Percentiles rank a stretch among this genome's conserved stretches.
phyloP scores from a whole-genome alignment of 2,329 filamentous ascomycete genomes.

The Leptoxyphium fumago region DNA sequence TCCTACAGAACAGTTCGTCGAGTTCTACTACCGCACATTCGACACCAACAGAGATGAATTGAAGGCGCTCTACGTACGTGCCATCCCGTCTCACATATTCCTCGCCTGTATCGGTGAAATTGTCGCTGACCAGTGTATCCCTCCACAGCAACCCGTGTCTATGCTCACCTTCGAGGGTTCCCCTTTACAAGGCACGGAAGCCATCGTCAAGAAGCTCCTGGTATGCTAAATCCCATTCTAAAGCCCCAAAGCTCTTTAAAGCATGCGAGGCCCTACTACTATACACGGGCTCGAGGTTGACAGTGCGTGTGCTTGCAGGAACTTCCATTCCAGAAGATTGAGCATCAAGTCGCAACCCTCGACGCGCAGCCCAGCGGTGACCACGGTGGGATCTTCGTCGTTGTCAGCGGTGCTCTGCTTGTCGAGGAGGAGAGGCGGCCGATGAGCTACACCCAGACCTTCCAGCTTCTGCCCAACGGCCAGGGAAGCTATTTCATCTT shows the following conservation, averaged over 20 bases:
- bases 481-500: slow-evolving; percentile 65
- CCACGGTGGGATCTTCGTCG: slow-evolving; percentile 60
- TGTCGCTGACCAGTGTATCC: neutral
- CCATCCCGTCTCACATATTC: too few species aligned
- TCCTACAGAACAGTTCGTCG: slow-evolving; percentile 65
- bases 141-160: slow-evolving; percentile 57
- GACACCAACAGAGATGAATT: slow-evolving; percentile 55
- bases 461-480: slow-evolving; percentile 63
- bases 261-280: neutral
- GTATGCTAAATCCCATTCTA: slow-evolving; percentile 36
- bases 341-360: slow-evolving; percentile 60
- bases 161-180: slow-evolving; percentile 86
- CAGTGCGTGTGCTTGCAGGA: slow-evolving; percentile 31
- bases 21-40: slow-evolving; percentile 84
- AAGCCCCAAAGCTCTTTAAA: too few species aligned
- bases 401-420: slow-evolving; percentile 75
- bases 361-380: slow-evolving; percentile 67
- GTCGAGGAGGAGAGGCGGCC: slow-evolving; percentile 75
- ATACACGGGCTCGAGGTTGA: too few species aligned
- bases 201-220: slow-evolving; percentile 66
- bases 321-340: slow-evolving; percentile 69
- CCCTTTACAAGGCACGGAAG: slow-evolving; percentile 45
- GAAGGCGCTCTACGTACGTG: slow-evolving; percentile 62
- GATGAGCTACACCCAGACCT: slow-evolving; percentile 83
- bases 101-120: neutral